Evolutionary conservation across 768 basidiomycete genomes (phyloP).

Genomic region (Termitomyces sp.): DNA sequence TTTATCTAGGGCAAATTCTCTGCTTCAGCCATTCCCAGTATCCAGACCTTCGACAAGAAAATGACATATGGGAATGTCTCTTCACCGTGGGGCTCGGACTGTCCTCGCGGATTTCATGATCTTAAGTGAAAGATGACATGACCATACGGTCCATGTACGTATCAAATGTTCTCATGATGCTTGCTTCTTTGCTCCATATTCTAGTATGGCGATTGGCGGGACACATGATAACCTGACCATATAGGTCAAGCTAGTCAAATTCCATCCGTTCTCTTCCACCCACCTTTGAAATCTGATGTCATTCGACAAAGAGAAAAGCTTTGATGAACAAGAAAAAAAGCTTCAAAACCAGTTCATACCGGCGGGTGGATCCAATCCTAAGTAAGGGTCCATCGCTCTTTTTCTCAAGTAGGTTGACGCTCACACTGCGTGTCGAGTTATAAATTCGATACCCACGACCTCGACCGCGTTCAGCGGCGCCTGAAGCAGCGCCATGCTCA

Average conservation of each 20-base stretch:
- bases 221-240: background rate
- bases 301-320: background rate
- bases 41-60: too few species aligned
- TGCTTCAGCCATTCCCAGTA: too few species aligned
- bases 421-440: slow-evolving; percentile 18
- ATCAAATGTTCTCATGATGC: background rate
- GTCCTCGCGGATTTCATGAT: too few species aligned
- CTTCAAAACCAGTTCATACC: background rate
- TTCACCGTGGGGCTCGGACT: too few species aligned
- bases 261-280: background rate
- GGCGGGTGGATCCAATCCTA: background rate
- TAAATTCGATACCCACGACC: slow-evolving; percentile 54
- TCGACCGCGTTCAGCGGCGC: slow-evolving; percentile 66
- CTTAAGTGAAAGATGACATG: too few species aligned
- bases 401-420: background rate
- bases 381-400: background rate
- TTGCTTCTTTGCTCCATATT: background rate
- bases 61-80: too few species aligned
- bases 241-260: background rate
- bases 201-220: too few species aligned
- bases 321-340: background rate
- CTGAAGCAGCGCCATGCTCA: slow-evolving; percentile 77
- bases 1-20: too few species aligned
- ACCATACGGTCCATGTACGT: too few species aligned
- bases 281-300: background rate